A percentile compares a stretch with the other conserved stretches of the same genome.
These are phyloP conservation scores for Blastomyces silverae DNA, from an alignment of 2,329 filamentous ascomycete species.

Conservation along the genomic window DNA sequence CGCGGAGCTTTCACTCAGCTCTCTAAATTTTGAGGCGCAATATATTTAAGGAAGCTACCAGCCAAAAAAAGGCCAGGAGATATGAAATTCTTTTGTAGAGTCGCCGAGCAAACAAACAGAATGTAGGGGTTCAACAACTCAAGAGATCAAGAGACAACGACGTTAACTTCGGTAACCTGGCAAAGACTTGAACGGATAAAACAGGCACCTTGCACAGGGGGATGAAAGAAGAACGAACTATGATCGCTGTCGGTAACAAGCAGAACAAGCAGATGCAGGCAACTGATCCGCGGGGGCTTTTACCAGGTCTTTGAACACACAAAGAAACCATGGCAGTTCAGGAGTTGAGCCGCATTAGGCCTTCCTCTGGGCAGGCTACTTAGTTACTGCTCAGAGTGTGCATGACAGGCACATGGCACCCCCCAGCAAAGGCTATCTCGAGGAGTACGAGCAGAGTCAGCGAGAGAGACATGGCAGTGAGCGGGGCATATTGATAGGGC, in stretches of 20 bases:
- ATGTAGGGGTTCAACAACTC: background rate
- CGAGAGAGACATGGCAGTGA: background rate
- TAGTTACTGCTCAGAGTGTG: no score
- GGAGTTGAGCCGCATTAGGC: slow-evolving; percentile 6
- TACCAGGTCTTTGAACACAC: background rate
- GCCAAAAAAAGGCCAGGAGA: background rate
- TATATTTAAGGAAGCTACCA: background rate
- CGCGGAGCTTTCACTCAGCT: background rate
- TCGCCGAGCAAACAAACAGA: background rate
- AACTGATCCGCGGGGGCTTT: background rate
- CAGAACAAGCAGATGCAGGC: background rate
- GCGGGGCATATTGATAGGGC: slow-evolving; percentile 5
- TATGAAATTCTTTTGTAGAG: background rate
- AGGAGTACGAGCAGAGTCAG: background rate
- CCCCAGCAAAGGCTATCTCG: background rate
- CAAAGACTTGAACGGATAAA: slow-evolving; percentile 4
- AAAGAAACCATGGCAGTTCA: background rate
- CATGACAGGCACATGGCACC: slow-evolving; percentile 6
- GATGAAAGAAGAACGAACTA: background rate
- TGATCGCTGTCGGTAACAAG: background rate
- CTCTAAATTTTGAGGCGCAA: background rate
- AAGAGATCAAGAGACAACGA: no score
- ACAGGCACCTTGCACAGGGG: slow-evolving; percentile 2
- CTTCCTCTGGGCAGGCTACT: background rate
- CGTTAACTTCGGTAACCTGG: background rate